These are phyloP conservation scores for Silene vulgaris DNA, from an alignment of 179 eudicot species.

Conservation along the genomic window DNA sequence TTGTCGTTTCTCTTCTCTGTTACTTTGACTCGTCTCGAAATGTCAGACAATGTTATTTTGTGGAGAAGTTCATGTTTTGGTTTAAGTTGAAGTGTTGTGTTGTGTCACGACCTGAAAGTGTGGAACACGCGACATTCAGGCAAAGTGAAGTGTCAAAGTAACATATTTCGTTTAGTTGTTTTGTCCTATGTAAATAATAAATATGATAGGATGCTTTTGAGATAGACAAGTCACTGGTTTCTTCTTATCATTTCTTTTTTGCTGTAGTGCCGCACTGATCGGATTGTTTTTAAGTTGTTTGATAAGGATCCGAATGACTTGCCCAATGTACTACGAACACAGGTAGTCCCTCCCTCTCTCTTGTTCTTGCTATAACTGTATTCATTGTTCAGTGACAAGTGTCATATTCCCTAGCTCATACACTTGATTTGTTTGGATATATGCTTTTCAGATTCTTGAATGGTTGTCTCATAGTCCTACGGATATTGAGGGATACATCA, in stretches of 20 bases:
- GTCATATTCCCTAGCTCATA: background rate
- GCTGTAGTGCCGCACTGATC: constrained; percentile 74
- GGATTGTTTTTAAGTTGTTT: constrained; percentile 81
- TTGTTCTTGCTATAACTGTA: background rate
- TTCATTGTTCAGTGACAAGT: background rate
- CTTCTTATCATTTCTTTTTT: constrained; percentile 5
- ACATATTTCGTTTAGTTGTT: background rate
- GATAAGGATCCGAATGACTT: constrained; percentile 83
- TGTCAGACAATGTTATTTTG: background rate
- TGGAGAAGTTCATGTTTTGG: background rate
- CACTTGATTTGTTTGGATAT: constrained; percentile 14
- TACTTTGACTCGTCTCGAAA: background rate
- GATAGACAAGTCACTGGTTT: background rate
- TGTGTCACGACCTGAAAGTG: background rate
- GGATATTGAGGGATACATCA: constrained; percentile 85
- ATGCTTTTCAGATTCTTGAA: constrained; percentile 60
- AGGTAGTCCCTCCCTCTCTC: constrained; percentile 39
- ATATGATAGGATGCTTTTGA: background rate
- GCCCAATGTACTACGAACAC: constrained; percentile 58
- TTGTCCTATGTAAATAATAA: background rate
- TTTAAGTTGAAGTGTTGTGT: background rate
- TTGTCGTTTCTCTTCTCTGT: background rate
- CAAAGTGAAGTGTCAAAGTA: background rate
- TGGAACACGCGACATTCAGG: background rate
- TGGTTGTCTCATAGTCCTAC: constrained; percentile 84